Conservation (phyloP, 2,329 filamentous ascomycete species). For the Fusarium goolgardi region DNA sequence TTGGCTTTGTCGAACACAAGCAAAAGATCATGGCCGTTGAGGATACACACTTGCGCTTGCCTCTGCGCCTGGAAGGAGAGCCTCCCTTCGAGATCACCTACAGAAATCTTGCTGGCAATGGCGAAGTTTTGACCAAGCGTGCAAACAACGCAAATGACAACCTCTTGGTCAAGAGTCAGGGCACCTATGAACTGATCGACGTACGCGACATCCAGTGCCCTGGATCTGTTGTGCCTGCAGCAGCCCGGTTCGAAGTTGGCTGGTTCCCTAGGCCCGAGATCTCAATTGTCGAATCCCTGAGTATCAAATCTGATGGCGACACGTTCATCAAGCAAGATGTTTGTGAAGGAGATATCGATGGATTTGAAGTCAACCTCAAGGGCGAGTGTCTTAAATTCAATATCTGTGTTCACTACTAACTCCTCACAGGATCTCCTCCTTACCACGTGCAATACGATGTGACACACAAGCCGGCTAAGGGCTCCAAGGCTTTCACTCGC, state of each 20-base stretch:
- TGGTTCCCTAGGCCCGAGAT: conserved; percentile 88
- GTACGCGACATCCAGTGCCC: conserved; percentile 85
- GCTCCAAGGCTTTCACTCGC: conserved; percentile 71
- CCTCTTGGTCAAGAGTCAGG: conserved; percentile 73
- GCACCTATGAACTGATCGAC: conserved; percentile 82
- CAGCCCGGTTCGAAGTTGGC: conserved; percentile 80
- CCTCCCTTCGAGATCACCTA: conserved; percentile 86
- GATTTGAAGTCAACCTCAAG: conserved; percentile 81
- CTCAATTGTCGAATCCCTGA: conserved; percentile 72
- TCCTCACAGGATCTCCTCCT: conserved; percentile 73
- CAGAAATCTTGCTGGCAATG: conserved; percentile 70
- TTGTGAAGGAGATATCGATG: conserved; percentile 94
- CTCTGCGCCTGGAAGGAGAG: conserved; percentile 86
- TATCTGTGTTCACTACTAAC: conserved; percentile 47
- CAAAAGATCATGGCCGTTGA: conserved; percentile 81
- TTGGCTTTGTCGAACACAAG: conserved; percentile 86
- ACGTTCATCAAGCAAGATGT: conserved; percentile 81
- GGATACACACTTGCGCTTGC: conserved; percentile 77
- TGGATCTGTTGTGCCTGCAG: conserved; percentile 79
- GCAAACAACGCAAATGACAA: conserved; percentile 72
- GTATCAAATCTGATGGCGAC: conserved; percentile 63
- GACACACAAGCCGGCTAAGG: conserved; percentile 75
- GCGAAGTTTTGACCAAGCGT: conserved; percentile 60
- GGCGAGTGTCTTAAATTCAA: conserved; percentile 63
- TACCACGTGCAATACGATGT: conserved; percentile 87